Percentiles rank a stretch among this genome's conserved stretches.
Evolutionary conservation across 2,329 filamentous ascomycete species (phyloP).

Genomic region (Aspergillus fijiensis): DNA sequence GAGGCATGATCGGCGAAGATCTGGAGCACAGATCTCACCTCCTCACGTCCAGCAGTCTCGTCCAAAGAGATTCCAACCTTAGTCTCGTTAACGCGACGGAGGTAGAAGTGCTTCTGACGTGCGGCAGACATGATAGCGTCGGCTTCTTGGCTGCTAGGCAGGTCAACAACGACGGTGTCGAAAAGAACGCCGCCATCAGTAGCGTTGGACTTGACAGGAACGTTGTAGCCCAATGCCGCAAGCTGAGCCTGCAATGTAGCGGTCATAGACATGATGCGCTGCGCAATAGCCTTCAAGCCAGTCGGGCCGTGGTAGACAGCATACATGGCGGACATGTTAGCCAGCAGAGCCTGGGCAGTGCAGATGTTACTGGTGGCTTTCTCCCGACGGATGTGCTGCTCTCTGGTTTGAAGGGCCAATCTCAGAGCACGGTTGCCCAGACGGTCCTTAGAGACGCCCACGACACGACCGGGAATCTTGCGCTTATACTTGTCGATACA

Average conservation of each 20-base stretch:
- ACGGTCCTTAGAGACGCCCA: conserved; percentile 89
- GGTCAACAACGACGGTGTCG: conserved; percentile 73
- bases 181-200: conserved; percentile 64
- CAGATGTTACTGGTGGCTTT: conserved; percentile 98
- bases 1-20: conserved; percentile 52
- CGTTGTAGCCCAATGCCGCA: conserved; percentile 62
- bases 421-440: conserved; percentile 78
- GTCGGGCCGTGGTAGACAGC: conserved; percentile 88
- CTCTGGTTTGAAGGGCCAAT: conserved; percentile 83
- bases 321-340: conserved; percentile 95
- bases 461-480: conserved; percentile 86
- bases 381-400: conserved; percentile 93
- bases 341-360: conserved; percentile 87
- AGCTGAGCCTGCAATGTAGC: conserved; percentile 67
- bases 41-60: conserved; percentile 63
- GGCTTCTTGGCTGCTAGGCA: conserved; percentile 52
- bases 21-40: conserved; percentile 58
- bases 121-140: conserved; percentile 54
- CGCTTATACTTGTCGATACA: conserved; percentile 89
- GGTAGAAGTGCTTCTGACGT: conserved; percentile 55
- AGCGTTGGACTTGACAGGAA: conserved; percentile 57
- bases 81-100: conserved; percentile 61
- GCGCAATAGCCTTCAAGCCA: conserved; percentile 79
- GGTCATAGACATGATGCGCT: conserved; percentile 70
- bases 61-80: conserved; percentile 75